Base-by-base conservation (phyloP, 202 grass and related monocot genomes). In the Setaria viridis region DNA sequence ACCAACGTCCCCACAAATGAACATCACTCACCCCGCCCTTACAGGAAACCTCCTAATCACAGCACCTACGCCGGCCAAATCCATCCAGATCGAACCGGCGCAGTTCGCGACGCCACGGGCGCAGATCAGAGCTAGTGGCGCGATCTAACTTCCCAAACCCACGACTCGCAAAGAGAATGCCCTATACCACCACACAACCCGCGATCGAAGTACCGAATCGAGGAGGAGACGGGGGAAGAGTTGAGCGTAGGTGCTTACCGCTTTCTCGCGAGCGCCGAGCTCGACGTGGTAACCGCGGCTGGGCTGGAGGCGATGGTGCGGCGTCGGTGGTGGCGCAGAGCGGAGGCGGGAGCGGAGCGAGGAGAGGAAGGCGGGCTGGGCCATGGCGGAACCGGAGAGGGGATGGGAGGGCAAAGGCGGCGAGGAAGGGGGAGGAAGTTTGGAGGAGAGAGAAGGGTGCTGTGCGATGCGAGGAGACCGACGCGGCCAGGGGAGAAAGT, bases 261-360 rank as follows among this genome's bases (percentile, higher is more conserved):
- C 88, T 86, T 94, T 97, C 87, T 99, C 97, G 80, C 97, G 94
- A 72, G 90, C 85, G 83, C 94, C 87, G 83, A 99, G 97, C 33
- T 94, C 90, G 71, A 91, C 87, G 86, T 99, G 97, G 90, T 94
- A 97, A 7, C 83, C 82, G 19, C 97, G 92, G 74, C 74, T 84
- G 13, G 94, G 77, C 66, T 88, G 90, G 65, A 79, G 9, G 46
- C 35, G 83, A 12, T 83, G 37, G 15, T 67, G 17, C 46, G 63
- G 43, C 77, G 81, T 15, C 74, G 46, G 46, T 9, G 62, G 51
- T 47, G 72, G 48, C 74, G 77, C 30, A 8, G 75, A 16, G 43
- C 84, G 72, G 81, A 85, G 82, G 79, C 83, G 72, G 55, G 83
- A 70, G 64, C 83, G 84, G 65, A 92, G 77, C 20, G 80, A 62